Percentiles rank a stretch among this genome's conserved stretches.
Conservation (phyloP, 2,329 filamentous ascomycete species). For the Sarocladium brachiariae region DNA sequence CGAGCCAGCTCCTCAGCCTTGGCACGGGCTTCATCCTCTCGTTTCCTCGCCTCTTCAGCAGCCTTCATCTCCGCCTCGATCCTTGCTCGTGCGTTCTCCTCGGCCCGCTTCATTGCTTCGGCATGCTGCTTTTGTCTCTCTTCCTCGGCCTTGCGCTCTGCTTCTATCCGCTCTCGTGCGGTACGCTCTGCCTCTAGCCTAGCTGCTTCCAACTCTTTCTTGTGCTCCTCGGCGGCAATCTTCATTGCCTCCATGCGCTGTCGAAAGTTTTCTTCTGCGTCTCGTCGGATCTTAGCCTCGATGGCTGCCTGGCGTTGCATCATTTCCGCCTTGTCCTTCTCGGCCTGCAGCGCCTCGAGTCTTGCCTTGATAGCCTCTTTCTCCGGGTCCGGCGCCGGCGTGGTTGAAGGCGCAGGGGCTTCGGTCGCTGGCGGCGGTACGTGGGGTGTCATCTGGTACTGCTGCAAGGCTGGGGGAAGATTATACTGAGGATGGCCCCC, state of each 20-base stretch:
- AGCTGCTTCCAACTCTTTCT: conserved; percentile 40
- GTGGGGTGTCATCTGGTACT: conserved; percentile 33
- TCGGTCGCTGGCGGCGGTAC: conserved; percentile 35
- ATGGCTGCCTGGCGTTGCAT: conserved; percentile 36
- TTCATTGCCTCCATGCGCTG: conserved; percentile 33
- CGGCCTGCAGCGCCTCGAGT: conserved; percentile 42
- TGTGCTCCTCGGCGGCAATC: conserved; percentile 37
- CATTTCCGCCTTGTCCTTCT: conserved; percentile 38
- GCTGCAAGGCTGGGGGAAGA: conserved; percentile 28
- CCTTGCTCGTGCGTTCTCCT: conserved; percentile 29
- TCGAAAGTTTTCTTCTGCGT: conserved; percentile 38
- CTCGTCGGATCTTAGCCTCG: conserved; percentile 37
- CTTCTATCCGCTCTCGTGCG: conserved; percentile 38
- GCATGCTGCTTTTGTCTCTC: conserved; percentile 32
- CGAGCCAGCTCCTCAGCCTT: conserved; percentile 43
- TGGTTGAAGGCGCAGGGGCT: conserved; percentile 28
- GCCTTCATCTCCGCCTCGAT: conserved; percentile 34
- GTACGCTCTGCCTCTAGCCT: conserved; percentile 37
- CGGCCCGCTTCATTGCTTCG: conserved; percentile 28
- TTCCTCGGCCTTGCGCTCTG: conserved; percentile 37
- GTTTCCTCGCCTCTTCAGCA: conserved; percentile 35
- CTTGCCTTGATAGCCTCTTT: conserved; percentile 56
- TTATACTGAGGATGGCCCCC: conserved; percentile 19
- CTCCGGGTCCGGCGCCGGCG: conserved; percentile 45
- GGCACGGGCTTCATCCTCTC: conserved; percentile 30